Conservation (phyloP, 2,329 filamentous ascomycete species). For the Aspergillus sp. region DNA sequence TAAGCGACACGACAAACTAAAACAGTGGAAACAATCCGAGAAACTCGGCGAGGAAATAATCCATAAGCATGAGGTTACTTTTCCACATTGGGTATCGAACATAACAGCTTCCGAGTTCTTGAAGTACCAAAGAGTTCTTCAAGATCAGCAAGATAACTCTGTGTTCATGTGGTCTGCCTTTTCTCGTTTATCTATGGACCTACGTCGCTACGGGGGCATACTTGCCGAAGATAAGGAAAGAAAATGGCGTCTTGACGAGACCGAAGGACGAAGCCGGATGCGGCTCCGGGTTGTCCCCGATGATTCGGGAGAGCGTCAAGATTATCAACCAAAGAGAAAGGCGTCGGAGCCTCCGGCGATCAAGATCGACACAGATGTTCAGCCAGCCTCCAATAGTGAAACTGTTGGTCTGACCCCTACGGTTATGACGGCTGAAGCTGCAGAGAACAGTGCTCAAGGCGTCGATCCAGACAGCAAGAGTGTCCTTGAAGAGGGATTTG, state of each 20-base stretch:
- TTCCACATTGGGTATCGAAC: conserved; percentile 89
- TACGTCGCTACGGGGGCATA: conserved; percentile 75
- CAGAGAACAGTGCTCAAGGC: conserved; percentile 24
- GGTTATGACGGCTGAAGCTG: conserved; percentile 24
- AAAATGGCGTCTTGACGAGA: conserved; percentile 93
- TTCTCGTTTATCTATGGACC: conserved; percentile 70
- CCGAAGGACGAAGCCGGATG: conserved; percentile 94
- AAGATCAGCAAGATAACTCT: conserved; percentile 90
- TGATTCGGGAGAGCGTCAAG: conserved; percentile 60
- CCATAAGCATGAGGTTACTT: conserved; percentile 78
- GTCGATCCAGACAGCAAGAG: conserved; percentile 32
- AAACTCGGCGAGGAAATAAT: conserved; percentile 65
- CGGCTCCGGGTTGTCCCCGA: conserved; percentile 81
- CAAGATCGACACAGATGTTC: conserved; percentile 43
- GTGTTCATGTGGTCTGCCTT: conserved; percentile 72
- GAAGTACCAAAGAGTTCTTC: conserved; percentile 81
- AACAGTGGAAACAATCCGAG: conserved; percentile 70
- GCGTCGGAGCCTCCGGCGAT: conserved; percentile 48
- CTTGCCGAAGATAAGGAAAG: conserved; percentile 61
- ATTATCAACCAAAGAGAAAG: conserved; percentile 81
- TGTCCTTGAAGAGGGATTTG: conserved; percentile 81
- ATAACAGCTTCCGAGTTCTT: conserved; percentile 89
- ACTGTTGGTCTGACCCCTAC: conserved; percentile 34
- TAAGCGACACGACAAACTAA: conserved; percentile 77
- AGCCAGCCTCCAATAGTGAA: conserved; percentile 37